These are phyloP conservation scores for Aeschynomene evenia DNA, from an alignment of 306 rosid genomes.

Conservation along the genomic window DNA sequence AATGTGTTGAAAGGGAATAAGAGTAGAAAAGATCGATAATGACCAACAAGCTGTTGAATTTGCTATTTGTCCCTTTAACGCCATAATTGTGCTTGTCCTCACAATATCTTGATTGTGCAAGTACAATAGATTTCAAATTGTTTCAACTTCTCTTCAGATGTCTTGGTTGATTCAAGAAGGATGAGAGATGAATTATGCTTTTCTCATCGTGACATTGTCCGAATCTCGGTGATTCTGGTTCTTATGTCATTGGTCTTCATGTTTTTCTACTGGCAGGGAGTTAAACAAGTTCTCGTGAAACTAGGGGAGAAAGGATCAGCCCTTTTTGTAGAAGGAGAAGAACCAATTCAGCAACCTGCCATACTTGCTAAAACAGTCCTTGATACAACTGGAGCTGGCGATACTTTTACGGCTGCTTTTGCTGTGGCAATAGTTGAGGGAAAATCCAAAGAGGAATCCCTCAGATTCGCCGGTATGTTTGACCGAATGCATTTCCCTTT, in stretches of 20 bases:
- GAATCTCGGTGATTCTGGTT: constrained; percentile 2
- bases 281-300: constrained; percentile 83
- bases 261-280: constrained; percentile 60
- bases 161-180: constrained; percentile 20
- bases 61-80: background rate
- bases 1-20: background rate
- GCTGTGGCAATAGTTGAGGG: constrained; percentile 90
- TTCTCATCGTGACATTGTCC: background rate
- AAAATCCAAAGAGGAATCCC: constrained; percentile 66
- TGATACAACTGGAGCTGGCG: constrained; percentile 95
- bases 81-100: background rate
- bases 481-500: background rate
- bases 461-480: constrained; percentile 71
- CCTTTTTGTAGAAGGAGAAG: constrained; percentile 75
- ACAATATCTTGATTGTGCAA: background rate
- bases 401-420: constrained; percentile 90
- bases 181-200: constrained; percentile 26
- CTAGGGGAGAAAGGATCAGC: constrained; percentile 87
- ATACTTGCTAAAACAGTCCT: constrained; percentile 58
- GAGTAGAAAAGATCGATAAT: background rate
- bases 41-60: background rate
- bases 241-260: constrained; percentile 3
- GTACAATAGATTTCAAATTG: background rate
- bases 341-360: constrained; percentile 71
- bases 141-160: background rate